Evolutionary conservation across 208 protist species (phyloP).

Genomic region (Porcisia deanei): DNA sequence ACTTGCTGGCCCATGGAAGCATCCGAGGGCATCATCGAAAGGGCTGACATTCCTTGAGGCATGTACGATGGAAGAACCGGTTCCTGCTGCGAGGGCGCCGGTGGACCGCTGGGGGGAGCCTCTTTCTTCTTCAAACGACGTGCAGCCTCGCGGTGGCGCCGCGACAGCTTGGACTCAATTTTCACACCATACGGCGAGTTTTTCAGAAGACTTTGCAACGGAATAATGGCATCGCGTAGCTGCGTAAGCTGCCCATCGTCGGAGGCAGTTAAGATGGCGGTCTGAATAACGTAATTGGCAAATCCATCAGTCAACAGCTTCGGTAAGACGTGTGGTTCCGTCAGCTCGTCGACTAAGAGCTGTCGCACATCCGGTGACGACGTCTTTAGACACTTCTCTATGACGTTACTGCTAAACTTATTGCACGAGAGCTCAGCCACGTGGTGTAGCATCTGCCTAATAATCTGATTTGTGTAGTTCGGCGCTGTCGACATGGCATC

Average conservation of each 20-base stretch:
- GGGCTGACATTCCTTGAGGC: slow-evolving; percentile 28
- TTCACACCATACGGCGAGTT: slow-evolving; percentile 98
- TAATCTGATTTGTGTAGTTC: slow-evolving; percentile 87
- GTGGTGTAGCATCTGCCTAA: slow-evolving; percentile 91
- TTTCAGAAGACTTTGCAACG: slow-evolving; percentile 91
- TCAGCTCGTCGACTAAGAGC: slow-evolving; percentile 95
- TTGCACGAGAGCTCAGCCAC: slow-evolving; percentile 95
- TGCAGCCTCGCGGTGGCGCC: slow-evolving; percentile 60
- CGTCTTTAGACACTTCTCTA: slow-evolving; percentile 97
- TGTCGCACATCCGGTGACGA: slow-evolving; percentile 81
- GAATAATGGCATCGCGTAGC: slow-evolving; percentile 94
- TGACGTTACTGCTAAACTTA: slow-evolving; percentile 99
- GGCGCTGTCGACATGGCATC: slow-evolving; percentile 8
- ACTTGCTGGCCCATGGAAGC: slow-evolving; percentile 46
- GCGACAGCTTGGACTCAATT: slow-evolving; percentile 93
- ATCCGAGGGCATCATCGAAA: slow-evolving; percentile 48
- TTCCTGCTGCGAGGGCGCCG: slow-evolving; percentile 20
- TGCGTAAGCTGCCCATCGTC: slow-evolving; percentile 92
- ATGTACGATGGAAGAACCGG: slow-evolving; percentile 34
- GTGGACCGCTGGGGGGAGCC: slow-evolving; percentile 10
- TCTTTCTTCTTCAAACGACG: slow-evolving; percentile 59
- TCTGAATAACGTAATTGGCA: slow-evolving; percentile 99
- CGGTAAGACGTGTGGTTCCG: slow-evolving; percentile 86
- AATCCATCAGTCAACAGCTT: slow-evolving; percentile 96
- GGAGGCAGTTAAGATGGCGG: slow-evolving; percentile 89